Percentiles rank a stretch among this genome's conserved stretches.
phyloP scores from a whole-genome alignment of 495 filamentous ascomycete genomes.

The Xylaria acuta region DNA sequence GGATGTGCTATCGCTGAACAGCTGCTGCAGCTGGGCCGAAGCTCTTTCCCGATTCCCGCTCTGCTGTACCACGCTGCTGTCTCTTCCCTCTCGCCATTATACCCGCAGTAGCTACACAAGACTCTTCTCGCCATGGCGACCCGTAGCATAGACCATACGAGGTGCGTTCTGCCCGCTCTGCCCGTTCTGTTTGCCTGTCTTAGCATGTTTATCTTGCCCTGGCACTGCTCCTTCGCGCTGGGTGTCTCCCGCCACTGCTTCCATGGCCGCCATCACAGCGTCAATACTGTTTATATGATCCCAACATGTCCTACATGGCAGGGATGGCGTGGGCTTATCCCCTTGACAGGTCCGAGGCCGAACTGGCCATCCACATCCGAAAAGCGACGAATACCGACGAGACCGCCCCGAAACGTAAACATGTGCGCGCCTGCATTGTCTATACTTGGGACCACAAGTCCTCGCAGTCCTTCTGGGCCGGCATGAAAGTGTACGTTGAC shows the following conservation, averaged over 20 bases:
- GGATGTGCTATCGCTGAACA: slow-evolving; percentile 37
- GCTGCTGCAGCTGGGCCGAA: slow-evolving; percentile 26
- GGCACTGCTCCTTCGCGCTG: background rate
- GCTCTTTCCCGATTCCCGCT: slow-evolving; percentile 32
- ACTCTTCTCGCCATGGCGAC: slow-evolving; percentile 50
- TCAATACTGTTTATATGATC: background rate
- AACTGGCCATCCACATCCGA: slow-evolving; percentile 92
- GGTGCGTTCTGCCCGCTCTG: slow-evolving; percentile 38
- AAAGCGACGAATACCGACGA: slow-evolving; percentile 97
- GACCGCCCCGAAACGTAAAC: slow-evolving; percentile 95
- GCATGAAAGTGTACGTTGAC: slow-evolving; percentile 90
- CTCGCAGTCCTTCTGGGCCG: slow-evolving; percentile 93
- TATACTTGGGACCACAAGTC: slow-evolving; percentile 99
- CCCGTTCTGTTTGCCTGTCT: background rate
- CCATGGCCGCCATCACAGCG: slow-evolving; percentile 1
- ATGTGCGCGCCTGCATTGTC: slow-evolving; percentile 97
- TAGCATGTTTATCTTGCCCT: background rate
- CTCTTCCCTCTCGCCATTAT: slow-evolving; percentile 16
- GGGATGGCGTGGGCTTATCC: slow-evolving; percentile 27
- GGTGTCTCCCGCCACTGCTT: slow-evolving; percentile 6
- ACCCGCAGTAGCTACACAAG: slow-evolving; percentile 22
- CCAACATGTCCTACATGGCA: slow-evolving; percentile 24
- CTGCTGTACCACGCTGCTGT: slow-evolving; percentile 24
- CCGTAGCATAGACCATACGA: slow-evolving; percentile 56
- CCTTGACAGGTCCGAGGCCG: slow-evolving; percentile 78